Percentiles rank a stretch among this genome's conserved stretches.
Evolutionary conservation across 495 filamentous ascomycete genomes (phyloP).

Genomic region (Podospora tetraspora): DNA sequence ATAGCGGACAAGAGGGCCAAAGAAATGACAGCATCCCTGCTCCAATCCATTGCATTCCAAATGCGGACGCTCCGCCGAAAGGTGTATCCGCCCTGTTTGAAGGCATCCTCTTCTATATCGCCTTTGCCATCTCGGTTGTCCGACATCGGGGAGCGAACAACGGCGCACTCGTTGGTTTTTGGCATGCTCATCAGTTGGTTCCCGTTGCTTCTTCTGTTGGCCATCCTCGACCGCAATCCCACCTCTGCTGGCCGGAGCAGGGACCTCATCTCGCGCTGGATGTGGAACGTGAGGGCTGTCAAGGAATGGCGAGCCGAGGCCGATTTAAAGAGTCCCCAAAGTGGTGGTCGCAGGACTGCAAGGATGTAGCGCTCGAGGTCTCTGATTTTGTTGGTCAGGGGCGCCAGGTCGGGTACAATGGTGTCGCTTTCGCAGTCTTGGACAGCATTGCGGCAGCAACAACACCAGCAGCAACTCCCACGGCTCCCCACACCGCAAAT

Average conservation of each 20-base stretch:
- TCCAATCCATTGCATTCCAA: constrained; percentile 5
- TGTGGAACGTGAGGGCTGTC: constrained; percentile 18
- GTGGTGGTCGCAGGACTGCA: too few species aligned
- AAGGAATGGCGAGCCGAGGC: neutral
- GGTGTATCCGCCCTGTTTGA: constrained; percentile 7
- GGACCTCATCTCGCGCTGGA: constrained; percentile 9
- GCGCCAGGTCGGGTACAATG: constrained; percentile 41
- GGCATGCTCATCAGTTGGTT: constrained; percentile 46
- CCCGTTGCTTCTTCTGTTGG: constrained; percentile 42
- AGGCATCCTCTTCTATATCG: constrained; percentile 22
- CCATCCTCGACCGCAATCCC: constrained; percentile 48
- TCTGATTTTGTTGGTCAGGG: constrained; percentile 44
- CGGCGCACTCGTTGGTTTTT: constrained; percentile 44
- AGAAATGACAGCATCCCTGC: neutral
- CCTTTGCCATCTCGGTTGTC: constrained; percentile 42
- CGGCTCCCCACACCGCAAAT: neutral
- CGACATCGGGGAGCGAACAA: constrained; percentile 32
- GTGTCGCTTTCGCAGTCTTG: constrained; percentile 42
- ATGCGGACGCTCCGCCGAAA: constrained; percentile 11
- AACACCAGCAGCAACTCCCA: too few species aligned
- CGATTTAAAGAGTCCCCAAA: too few species aligned
- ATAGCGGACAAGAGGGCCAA: too few species aligned
- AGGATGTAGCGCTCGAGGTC: too few species aligned
- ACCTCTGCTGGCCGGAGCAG: constrained; percentile 30
- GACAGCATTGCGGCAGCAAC: constrained; percentile 23